phyloP scores from a whole-genome alignment of 169 alveolate genomes.

The Haemoproteus tartakovskyi region DNA sequence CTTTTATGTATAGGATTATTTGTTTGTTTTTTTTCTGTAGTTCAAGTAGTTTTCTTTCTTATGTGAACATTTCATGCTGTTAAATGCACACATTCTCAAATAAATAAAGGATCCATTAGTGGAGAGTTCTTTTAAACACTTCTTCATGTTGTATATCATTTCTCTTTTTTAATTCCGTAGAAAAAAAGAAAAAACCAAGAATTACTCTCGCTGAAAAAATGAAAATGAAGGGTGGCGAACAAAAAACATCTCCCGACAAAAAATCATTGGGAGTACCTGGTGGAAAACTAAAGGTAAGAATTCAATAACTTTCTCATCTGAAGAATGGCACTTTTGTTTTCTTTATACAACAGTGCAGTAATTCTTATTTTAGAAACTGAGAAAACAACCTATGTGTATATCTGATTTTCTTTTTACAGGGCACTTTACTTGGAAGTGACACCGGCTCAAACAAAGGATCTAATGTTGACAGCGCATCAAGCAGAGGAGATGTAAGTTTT shows the following conservation, averaged over 20 bases:
- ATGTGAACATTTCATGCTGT: no score
- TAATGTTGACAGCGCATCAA: constrained; percentile 9
- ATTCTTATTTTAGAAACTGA: neutral
- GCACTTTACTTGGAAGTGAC: constrained; percentile 25
- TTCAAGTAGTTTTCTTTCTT: no score
- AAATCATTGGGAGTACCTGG: constrained; percentile 10
- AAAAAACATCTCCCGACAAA: neutral
- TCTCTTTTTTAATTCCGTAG: constrained; percentile 2
- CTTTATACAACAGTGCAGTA: neutral
- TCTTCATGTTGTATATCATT: neutral
- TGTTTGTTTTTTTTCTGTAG: no score
- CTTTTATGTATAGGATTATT: no score
- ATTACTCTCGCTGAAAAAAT: constrained; percentile 40
- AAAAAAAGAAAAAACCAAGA: constrained; percentile 51
- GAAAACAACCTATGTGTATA: no score
- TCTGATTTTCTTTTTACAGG: neutral
- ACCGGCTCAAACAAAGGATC: constrained; percentile 8
- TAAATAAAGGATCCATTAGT: neutral
- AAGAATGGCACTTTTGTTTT: neutral
- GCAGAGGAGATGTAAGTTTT: constrained; percentile 28
- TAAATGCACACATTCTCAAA: neutral
- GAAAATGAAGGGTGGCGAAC: constrained; percentile 23
- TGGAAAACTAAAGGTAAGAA: constrained; percentile 20
- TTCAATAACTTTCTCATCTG: neutral
- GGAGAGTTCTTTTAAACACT: neutral